Evolutionary conservation across 192 early-diverging fungal species (phyloP), one percentile per base, ranked within the genome.

Genomic region (Coemansia sp.): DNA sequence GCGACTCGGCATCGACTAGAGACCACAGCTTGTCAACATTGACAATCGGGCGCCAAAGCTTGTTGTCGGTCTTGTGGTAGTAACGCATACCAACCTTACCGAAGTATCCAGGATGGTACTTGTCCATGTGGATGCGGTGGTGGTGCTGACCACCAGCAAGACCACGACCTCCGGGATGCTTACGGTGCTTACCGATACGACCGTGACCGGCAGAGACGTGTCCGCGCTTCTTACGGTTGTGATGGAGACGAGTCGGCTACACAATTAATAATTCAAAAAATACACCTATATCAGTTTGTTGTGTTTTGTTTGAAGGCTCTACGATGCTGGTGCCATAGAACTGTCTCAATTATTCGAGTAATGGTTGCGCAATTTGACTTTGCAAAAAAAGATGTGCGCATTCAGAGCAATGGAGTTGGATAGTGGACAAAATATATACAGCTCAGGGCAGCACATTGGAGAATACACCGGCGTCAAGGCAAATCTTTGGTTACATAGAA

Each of bases 81-180:
- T 93, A 88, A 73, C 97, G 92, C 97, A 97, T 97, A 94, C 97
- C 97, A 85, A 99, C 95, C 87, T 99, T 97, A 86, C 97, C 97
- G 74, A 96, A 99, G 93, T 99, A 99, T 83, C 97, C 97, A 69
- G 97, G 97, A 87, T 99, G 97, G 91, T 94, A 97, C 90, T 94
- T 99, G 86, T 99, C 97, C 92, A 99, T 94, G 88, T 97, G 95
- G 85, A 97, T 97, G 74, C 95, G 90, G 88, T 99, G 94, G 85
- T 99, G 97, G 85, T 97, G 95, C 84, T 92, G 90, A 89, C 97
- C 97, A 92, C 97, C 95, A 83, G 97, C 97, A 76, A 97, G 85
- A 99, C 97, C 97, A 83, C 97, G 90, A 90, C 95, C 95, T 82
- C 96, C 97, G 73, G 97, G 95, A 84, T 99, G 97, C 90, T 99